Base-by-base conservation (phyloP, 1,139 yeast genomes). In the Pichia sp. region DNA sequence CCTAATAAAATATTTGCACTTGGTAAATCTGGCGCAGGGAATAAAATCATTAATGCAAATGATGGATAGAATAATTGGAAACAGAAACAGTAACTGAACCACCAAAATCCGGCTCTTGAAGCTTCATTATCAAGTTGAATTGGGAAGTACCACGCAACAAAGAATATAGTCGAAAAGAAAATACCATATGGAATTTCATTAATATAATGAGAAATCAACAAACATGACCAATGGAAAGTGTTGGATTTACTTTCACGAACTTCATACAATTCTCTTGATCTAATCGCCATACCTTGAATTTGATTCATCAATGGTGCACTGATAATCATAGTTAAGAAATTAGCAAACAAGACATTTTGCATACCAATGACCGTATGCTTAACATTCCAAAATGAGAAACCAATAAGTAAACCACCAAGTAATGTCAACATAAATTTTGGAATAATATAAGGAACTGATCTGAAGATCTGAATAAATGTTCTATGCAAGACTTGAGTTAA, bases 201-300 rank as follows among this genome's bases (percentile, higher is more conserved):
- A 35, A 79, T 43, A 47, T 69, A 68, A 58, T 81, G 84, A 3
- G 80, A 65, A 11, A 79, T 43, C 24, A 81, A 65, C 58, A 82
- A 63, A 15, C 76, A 64, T 12, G 81, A 69, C 84, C 85, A 82
- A 56, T 79, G 83, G 66, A 77, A 82, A 51, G 83, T 81, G 56
- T 79, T 80, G 7, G 85, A 79, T 51, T 77, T 75, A 37, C 79
- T 74, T 59, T 82, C 87, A 59, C 87, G 71, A 14, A 77, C 80
- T 62, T 81, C 85, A 57, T 63, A 81, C 36, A 79, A 62, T 47
- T 78, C 82, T 58, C 52, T 67, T 8, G 79, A 69, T 15, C 67
- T 68, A 47, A 77, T 70, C 9, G 83, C 82, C 59, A 72, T 70
- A 35, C 75, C 79, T 60, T 80, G 77, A 63, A 76, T 72, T 65